These are phyloP conservation scores for Candida gorgasii DNA, from an alignment of 805 yeast genomes.

Conservation along the genomic window DNA sequence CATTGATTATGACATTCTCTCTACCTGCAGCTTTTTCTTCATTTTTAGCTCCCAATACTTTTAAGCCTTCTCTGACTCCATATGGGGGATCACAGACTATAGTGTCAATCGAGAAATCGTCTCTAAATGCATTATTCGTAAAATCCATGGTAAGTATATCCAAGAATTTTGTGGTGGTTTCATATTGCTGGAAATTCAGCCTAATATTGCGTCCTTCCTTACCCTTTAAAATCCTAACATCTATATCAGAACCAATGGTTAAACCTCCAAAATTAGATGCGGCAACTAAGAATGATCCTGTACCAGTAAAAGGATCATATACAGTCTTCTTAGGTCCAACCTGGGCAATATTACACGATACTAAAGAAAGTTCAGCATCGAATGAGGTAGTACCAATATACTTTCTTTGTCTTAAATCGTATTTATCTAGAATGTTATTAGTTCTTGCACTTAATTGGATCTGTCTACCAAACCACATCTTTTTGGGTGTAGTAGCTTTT, in stretches of 20 bases:
- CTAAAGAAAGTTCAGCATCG: constrained; percentile 88
- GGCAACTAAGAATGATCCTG: constrained; percentile 91
- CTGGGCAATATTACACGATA: constrained; percentile 85
- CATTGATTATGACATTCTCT: constrained; percentile 73
- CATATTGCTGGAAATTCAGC: constrained; percentile 76
- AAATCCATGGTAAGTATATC: constrained; percentile 92
- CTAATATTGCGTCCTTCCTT: constrained; percentile 53
- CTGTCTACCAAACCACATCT: constrained; percentile 75
- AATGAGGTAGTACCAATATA: constrained; percentile 96
- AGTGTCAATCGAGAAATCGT: constrained; percentile 63
- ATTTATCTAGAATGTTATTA: constrained; percentile 66
- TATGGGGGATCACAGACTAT: constrained; percentile 97
- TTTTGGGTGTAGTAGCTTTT: constrained; percentile 50
- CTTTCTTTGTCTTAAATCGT: constrained; percentile 77
- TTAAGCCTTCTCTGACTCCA: constrained; percentile 94
- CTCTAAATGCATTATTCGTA: constrained; percentile 81
- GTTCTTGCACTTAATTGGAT: constrained; percentile 63
- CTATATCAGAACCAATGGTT: constrained; percentile 88
- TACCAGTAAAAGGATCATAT: constrained; percentile 96
- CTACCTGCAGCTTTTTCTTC: constrained; percentile 70
- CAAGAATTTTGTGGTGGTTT: constrained; percentile 54
- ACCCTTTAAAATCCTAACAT: constrained; percentile 76
- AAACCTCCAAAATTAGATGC: constrained; percentile 83
- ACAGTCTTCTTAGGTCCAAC: constrained; percentile 63
- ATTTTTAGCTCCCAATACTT: constrained; percentile 81